Conservation (phyloP, 2,329 filamentous ascomycete species). For the Trichoderma brevicompactum region DNA sequence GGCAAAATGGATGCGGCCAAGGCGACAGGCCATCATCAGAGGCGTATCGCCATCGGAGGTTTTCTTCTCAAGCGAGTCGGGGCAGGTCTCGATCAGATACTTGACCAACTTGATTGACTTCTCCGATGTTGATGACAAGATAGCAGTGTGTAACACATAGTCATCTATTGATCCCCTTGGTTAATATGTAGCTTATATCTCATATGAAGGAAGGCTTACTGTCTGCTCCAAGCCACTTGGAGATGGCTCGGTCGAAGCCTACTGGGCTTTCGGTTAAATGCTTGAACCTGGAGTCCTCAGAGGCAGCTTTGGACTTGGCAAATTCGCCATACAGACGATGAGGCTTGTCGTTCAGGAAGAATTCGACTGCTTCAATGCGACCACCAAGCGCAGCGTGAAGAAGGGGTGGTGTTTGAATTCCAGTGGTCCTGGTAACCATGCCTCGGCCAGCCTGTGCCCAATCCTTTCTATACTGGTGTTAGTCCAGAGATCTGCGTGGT, state of each 20-base stretch:
- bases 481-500: constrained; percentile 7
- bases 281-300: constrained; percentile 64
- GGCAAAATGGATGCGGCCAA: constrained; percentile 58
- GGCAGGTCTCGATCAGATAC: constrained; percentile 67
- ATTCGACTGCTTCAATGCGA: constrained; percentile 72
- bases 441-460: constrained; percentile 70
- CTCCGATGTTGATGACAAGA: constrained; percentile 50
- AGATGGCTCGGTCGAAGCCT: constrained; percentile 66
- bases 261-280: constrained; percentile 62
- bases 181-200: constrained; percentile 31
- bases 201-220: constrained; percentile 50
- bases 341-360: constrained; percentile 75
- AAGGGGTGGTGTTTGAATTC: constrained; percentile 59
- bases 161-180: constrained; percentile 50
- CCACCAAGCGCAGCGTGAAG: constrained; percentile 61
- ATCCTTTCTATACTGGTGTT: constrained; percentile 52
- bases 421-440: constrained; percentile 45
- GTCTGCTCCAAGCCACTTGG: constrained; percentile 64
- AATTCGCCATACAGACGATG: constrained; percentile 71
- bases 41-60: constrained; percentile 65
- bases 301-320: constrained; percentile 59
- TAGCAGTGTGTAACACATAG: constrained; percentile 68
- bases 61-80: constrained; percentile 64
- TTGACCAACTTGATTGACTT: constrained; percentile 61
- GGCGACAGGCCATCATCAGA: constrained; percentile 66